phyloP scores from a whole-genome alignment of 441 rosid species.

The Erysimum cheiri region DNA sequence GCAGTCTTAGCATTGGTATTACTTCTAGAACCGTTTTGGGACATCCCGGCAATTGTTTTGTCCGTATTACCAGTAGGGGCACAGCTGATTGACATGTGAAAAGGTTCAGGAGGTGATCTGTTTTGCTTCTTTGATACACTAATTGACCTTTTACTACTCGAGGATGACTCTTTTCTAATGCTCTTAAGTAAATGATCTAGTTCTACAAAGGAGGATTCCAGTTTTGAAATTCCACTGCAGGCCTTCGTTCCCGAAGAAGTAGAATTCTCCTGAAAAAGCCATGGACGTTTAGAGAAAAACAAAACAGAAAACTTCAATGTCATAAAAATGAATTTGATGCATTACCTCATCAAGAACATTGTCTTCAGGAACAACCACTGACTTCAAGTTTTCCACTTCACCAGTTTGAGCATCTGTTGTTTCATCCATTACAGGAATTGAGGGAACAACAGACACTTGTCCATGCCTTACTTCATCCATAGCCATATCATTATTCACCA shows the following conservation, averaged over 20 bases:
- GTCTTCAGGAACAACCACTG: slow-evolving; percentile 39
- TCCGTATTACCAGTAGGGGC: slow-evolving; percentile 9
- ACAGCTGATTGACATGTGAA: slow-evolving; percentile 23
- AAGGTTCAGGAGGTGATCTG: slow-evolving; percentile 22
- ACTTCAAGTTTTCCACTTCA: slow-evolving; percentile 44
- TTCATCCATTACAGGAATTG: slow-evolving; percentile 13
- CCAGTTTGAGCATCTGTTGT: slow-evolving; percentile 29
- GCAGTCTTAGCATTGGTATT: slow-evolving; percentile 6
- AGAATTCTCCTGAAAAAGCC: slow-evolving; percentile 45
- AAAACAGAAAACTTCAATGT: not conserved
- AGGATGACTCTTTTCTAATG: slow-evolving; percentile 27
- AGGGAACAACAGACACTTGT: too few relatives aligned
- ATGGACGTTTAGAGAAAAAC: slow-evolving; percentile 34
- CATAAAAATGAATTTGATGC: slow-evolving; percentile 12
- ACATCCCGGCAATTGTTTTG: slow-evolving; percentile 40
- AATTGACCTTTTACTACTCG: slow-evolving; percentile 19
- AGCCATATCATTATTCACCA: slow-evolving; percentile 23
- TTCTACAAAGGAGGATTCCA: slow-evolving; percentile 17
- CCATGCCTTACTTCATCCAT: slow-evolving; percentile 35
- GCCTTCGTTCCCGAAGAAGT: slow-evolving; percentile 42
- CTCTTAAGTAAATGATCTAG: slow-evolving; percentile 20
- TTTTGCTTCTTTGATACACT: slow-evolving; percentile 26
- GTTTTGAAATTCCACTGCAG: slow-evolving; percentile 18
- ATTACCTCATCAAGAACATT: slow-evolving; percentile 53
- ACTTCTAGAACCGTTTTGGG: slow-evolving; percentile 14